These are phyloP conservation scores for Hyphopichia khmerensis DNA, from an alignment of 1,139 yeast species.

Conservation along the genomic window DNA sequence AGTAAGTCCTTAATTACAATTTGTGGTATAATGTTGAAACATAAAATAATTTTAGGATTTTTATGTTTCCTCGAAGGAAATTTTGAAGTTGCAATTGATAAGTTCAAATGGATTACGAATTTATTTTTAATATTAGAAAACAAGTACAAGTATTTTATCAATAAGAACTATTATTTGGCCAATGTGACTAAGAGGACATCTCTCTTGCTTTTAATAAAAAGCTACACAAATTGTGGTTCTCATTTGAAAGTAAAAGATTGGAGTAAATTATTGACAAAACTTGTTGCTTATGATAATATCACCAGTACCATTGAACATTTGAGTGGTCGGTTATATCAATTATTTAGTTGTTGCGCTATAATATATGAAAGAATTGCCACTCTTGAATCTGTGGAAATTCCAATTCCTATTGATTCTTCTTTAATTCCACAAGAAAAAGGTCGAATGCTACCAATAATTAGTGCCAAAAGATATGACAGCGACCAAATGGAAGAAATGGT, in stretches of 20 bases:
- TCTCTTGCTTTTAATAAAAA: slow-evolving; percentile 12
- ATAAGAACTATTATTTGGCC: slow-evolving; percentile 13
- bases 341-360: slow-evolving; percentile 18
- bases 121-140: slow-evolving; percentile 12
- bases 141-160: slow-evolving; percentile 7
- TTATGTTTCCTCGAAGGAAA: slow-evolving; percentile 9
- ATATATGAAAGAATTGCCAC: slow-evolving; percentile 19
- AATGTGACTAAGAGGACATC: slow-evolving; percentile 12
- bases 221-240: slow-evolving; percentile 14
- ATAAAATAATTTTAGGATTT: slow-evolving; percentile 16
- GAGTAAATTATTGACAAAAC: slow-evolving; percentile 8
- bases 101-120: slow-evolving; percentile 20
- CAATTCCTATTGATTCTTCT: slow-evolving; percentile 1
- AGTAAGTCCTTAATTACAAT: slow-evolving; percentile 2
- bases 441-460: not conserved
- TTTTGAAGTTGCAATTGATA: slow-evolving; percentile 8
- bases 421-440: not conserved
- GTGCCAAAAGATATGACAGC: slow-evolving; percentile 9
- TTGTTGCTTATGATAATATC: slow-evolving; percentile 9
- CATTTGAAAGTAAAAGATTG: slow-evolving; percentile 12
- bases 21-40: slow-evolving; percentile 13
- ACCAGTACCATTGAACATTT: slow-evolving; percentile 14
- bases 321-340: slow-evolving; percentile 15
- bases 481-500: slow-evolving; percentile 26
- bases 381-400: not conserved